These are phyloP conservation scores for Diaporthe australafricana DNA, from an alignment of 2,329 filamentous ascomycete species.

Conservation along the genomic window DNA sequence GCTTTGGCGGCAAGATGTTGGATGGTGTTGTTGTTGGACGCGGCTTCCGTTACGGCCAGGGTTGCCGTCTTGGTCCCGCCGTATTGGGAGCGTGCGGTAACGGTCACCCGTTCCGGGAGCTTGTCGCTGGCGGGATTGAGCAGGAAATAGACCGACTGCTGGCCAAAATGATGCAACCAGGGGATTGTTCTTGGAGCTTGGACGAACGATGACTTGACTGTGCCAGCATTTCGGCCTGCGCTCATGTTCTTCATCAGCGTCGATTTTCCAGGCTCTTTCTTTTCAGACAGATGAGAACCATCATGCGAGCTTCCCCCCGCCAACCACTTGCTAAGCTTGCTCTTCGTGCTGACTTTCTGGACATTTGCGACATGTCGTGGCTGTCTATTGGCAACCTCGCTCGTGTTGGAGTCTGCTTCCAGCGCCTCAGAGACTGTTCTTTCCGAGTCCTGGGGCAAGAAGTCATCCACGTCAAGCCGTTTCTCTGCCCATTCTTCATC, in stretches of 20 bases:
- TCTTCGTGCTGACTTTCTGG: too few relatives aligned
- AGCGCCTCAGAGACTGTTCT: too few relatives aligned
- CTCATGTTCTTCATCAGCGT: too few relatives aligned
- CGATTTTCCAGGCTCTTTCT: too few relatives aligned
- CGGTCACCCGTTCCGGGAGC: neutral
- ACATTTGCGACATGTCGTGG: too few relatives aligned
- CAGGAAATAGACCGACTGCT: neutral
- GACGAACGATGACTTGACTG: neutral
- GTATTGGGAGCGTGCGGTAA: neutral
- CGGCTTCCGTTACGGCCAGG: neutral
- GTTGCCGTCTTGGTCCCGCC: neutral
- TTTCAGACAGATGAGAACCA: too few relatives aligned
- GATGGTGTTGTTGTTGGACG: neutral
- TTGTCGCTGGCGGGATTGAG: neutral
- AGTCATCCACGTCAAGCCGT: neutral
- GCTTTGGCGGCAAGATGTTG: constrained; percentile 7
- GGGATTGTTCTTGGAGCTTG: neutral
- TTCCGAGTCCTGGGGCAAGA: neutral
- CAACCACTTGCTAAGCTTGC: too few relatives aligned
- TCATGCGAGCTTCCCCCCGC: too few relatives aligned
- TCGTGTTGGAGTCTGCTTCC: too few relatives aligned
- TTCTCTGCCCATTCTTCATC: neutral
- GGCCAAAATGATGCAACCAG: neutral
- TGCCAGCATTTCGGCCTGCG: neutral
- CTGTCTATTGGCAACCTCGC: too few relatives aligned